Evolutionary conservation across 2,329 filamentous ascomycete genomes (phyloP), one percentile per base, ranked within the genome.

Genomic region (Aspergillus puulaauensis): DNA sequence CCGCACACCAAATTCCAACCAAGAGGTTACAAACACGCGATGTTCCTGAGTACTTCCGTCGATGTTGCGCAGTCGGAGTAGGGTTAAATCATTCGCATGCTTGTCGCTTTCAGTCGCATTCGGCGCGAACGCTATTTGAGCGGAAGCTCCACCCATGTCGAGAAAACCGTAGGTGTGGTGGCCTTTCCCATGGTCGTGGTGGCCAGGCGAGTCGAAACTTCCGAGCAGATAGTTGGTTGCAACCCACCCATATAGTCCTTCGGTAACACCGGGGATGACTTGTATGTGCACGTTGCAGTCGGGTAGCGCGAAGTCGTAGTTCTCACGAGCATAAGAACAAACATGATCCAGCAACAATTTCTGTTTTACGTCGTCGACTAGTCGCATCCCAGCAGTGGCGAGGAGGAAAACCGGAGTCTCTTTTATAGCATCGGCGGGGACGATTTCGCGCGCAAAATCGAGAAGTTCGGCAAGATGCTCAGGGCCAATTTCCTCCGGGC

Each of bases 81-180:
- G 75, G 63, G 92, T 96, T 55, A 99, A 78, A 70, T 98, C 92
- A 61, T 97, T 84, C 0, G 91, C 88, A 72, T 99, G 96, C 70
- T 92, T 95, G 68, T 87, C 84, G 1, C 92, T 88, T 73, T 99
- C 95, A 1, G 95, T 98, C 4, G 84, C 78, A 74, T 99, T 99
- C 1, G 95, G 95, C 2, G 93, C 93, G 74, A 99, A 99, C 0
- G 96, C 95, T 69, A 99, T 98, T 76, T 99, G 95, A 15, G 95
- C 93, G 0, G 93, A 98, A 24, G 95, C 95, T 52, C 95, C 95
- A 50, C 95, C 95, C 96, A 99, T 99, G 72, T 99, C 95, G 60
- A 99, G 79, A 69, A 99, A 99, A 0, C 95, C 95, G 73, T 98
- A 99, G 0, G 95, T 99, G 69, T 93, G 90, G 72, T 98, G 95